Conservation (phyloP, 495 filamentous ascomycete genomes). For the Melanomma pulvis-pyrius region DNA sequence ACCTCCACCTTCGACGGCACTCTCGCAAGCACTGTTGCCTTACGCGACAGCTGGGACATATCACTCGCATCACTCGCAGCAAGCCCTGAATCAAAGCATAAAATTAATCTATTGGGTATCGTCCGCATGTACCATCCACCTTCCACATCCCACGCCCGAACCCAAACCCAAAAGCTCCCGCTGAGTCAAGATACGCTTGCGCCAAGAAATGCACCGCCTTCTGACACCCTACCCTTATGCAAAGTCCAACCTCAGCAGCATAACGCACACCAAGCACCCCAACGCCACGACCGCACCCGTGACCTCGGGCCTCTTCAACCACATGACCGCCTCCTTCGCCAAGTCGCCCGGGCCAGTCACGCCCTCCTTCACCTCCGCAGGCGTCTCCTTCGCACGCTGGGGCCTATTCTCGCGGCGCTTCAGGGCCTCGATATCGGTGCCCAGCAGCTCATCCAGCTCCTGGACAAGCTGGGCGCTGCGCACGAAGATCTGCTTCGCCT, state of each 20-base stretch:
- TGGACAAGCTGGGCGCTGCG: conserved; percentile 46
- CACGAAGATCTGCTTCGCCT: conserved; percentile 52
- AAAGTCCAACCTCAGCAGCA: conserved; percentile 17
- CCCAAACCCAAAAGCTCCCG: too few relatives aligned
- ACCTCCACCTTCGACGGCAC: too few relatives aligned
- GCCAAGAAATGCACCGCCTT: not conserved
- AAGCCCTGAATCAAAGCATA: not conserved
- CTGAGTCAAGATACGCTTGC: not conserved
- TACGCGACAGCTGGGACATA: too few relatives aligned
- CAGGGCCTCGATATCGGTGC: conserved; percentile 16
- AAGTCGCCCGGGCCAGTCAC: not conserved
- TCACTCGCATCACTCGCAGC: too few relatives aligned
- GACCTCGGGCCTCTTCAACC: conserved; percentile 29
- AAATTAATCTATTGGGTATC: conserved; percentile 11
- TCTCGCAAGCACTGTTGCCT: too few relatives aligned
- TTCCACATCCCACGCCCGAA: too few relatives aligned
- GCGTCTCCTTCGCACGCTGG: conserved; percentile 7
- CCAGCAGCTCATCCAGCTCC: conserved; percentile 44
- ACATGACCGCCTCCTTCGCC: conserved; percentile 12
- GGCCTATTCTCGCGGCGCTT: not conserved
- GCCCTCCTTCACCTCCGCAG: not conserved
- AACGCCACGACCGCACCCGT: conserved; percentile 23
- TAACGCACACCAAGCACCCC: conserved; percentile 26
- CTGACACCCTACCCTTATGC: not conserved
- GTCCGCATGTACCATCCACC: conserved; percentile 4